Base-by-base conservation (phyloP, 2,329 filamentous ascomycete genomes). In the Cladophialophora psammophila region DNA sequence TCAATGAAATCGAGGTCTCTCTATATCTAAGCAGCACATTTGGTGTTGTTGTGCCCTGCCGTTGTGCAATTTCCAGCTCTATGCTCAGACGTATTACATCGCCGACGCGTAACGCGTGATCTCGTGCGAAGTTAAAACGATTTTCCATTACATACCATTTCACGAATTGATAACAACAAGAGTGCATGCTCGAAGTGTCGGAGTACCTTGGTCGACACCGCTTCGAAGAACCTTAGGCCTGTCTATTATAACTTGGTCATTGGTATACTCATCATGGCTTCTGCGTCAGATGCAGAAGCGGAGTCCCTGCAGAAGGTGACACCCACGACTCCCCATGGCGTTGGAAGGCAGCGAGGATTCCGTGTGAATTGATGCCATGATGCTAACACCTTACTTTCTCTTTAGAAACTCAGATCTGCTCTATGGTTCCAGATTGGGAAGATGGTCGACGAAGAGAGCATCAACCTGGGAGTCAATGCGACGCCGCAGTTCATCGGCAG, bases 401-500 rank as follows among this genome's bases (percentile, higher is more conserved):
- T 13, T 42, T 95, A 74, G 96, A 96, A 83, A 66, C 63, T 70
- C 6, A 63, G 68, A 13, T 88, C 91, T 40, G 91, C 91, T 13
- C 86, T 96, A 31, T 96, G 93, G 93, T 90, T 90, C 75, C 87
- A 89, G 31, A 87, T 96, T 67, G 92, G 92, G 72, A 91, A 93
- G 76, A 94, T 96, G 67, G 91, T 97, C 70, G 94, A 98, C 77
- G 89, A 94, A 71, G 91, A 96, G 76, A 90, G 89, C 18, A 81
- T 93, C 35, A 84, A 86, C 64, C 83, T 89, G 34, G 88, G 91
- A 75, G 86, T 92, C 70, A 97, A 96, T 78, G 92, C 94, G 6
- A 97, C 94, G 32, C 92, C 92, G 1, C 93, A 96, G 75, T 97
- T 96, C 78, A 96, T 96, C 72, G 93, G 90, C 8, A 87, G 91